Conservation (phyloP, 1,284 basidiomycete species). For the Butyriboletus appendiculatus region DNA sequence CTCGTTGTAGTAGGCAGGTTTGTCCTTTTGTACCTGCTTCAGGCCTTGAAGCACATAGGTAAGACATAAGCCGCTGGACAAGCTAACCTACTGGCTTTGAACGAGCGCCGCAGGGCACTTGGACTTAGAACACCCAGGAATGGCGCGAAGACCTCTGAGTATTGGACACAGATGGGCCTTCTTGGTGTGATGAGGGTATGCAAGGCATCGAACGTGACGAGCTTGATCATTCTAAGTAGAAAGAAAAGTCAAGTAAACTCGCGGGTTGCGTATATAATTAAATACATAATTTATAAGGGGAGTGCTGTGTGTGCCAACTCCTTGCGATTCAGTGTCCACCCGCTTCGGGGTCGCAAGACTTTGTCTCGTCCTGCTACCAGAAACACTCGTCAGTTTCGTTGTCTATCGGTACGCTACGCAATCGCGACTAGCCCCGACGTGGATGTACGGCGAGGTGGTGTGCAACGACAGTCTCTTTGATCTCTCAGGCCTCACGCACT, state of each 20-base stretch:
- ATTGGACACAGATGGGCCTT: slow-evolving; percentile 66
- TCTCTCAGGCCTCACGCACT: slow-evolving; percentile 8
- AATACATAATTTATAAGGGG: not conserved
- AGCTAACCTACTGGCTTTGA: slow-evolving; percentile 58
- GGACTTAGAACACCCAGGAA: slow-evolving; percentile 61
- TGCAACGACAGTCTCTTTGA: slow-evolving; percentile 11
- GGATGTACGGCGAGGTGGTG: slow-evolving; percentile 18
- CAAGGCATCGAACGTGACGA: slow-evolving; percentile 73
- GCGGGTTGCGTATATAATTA: slow-evolving; percentile 16
- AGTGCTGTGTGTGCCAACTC: not conserved
- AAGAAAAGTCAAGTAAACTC: not conserved
- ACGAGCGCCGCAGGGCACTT: slow-evolving; percentile 51
- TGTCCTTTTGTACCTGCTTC: slow-evolving; percentile 56
- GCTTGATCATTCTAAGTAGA: slow-evolving; percentile 20
- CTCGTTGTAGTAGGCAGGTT: slow-evolving; percentile 48
- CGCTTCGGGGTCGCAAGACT: slow-evolving; percentile 5
- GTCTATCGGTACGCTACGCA: slow-evolving; percentile 9
- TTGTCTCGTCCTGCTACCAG: slow-evolving; percentile 14
- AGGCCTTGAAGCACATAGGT: slow-evolving; percentile 49
- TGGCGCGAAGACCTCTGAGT: slow-evolving; percentile 63
- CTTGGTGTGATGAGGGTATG: slow-evolving; percentile 69
- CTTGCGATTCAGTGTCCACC: slow-evolving; percentile 4
- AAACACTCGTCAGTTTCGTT: slow-evolving; percentile 1
- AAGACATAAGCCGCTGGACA: not conserved
- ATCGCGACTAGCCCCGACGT: slow-evolving; percentile 21